phyloP scores from a whole-genome alignment of 2,329 filamentous ascomycete species.

The Eurotiales sp. region DNA sequence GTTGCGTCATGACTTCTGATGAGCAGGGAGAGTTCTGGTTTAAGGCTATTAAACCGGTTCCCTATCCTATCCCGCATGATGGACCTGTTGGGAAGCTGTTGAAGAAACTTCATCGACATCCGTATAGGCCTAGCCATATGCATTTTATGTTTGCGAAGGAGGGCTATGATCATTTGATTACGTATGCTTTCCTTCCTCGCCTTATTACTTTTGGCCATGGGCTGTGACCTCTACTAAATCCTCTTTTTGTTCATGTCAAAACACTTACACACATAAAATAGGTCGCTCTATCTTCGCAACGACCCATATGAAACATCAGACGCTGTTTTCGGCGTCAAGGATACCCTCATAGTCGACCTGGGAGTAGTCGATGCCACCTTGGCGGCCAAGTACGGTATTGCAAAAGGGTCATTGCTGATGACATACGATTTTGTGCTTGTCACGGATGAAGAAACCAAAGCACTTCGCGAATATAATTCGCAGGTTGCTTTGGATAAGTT shows the following conservation, averaged over 20 bases:
- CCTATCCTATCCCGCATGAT: conserved; percentile 81
- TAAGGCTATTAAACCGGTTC: conserved; percentile 76
- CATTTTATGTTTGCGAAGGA: conserved; percentile 86
- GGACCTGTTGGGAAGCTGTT: conserved; percentile 76
- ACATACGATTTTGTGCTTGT: conserved; percentile 76
- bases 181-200: conserved; percentile 53
- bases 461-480: conserved; percentile 64
- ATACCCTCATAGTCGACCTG: conserved; percentile 66
- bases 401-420: conserved; percentile 61
- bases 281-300: conserved; percentile 70
- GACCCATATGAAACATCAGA: conserved; percentile 81
- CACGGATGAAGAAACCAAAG: conserved; percentile 63
- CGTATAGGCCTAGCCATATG: conserved; percentile 67
- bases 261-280: conserved; percentile 33
- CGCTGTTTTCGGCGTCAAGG: conserved; percentile 82
- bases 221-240: too few relatives aligned
- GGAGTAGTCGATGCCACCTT: conserved; percentile 50
- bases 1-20: conserved; percentile 68
- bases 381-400: conserved; percentile 60
- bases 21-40: conserved; percentile 77
- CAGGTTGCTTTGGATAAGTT: conserved; percentile 63
- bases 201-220: too few relatives aligned
- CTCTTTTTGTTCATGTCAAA: too few relatives aligned
- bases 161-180: conserved; percentile 76
- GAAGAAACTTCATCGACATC: conserved; percentile 64